Evolutionary conservation across 129 eudicot genomes (phyloP), one percentile per base, ranked within the genome.

Genomic region (Artemisia annua): DNA sequence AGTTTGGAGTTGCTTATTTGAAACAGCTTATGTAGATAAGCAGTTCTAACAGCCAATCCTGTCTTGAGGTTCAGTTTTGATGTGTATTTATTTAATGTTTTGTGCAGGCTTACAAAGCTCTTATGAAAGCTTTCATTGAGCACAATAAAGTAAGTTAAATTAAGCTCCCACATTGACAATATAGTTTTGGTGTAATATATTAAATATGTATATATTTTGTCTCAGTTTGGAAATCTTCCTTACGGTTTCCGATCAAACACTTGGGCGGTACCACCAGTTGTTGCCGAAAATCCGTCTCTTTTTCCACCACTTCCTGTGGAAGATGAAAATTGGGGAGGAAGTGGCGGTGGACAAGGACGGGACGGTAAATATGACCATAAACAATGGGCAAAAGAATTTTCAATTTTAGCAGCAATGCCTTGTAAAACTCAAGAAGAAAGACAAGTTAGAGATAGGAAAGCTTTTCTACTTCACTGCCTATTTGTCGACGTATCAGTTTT

Each of bases 301-400:
- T 93, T 90, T 69, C 96, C 88, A 39, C 89, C 96, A 56, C 97
- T 94, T 90, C 98, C 98, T 2, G 78, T 82, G 62, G 98, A 94
- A 85, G 98, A 94, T 72, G 97, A 83, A 77, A 94, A 79, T 13
- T 94, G 97, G 98, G 98, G 95, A 57, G 98, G 98, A 81, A 86
- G 75, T 75, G 98, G 98, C 26, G 98, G 98, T 74, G 98, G 98
- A 24, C 97, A 87, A 74, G 97, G 96, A 65, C 58, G 91, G 77
- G 96, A 85, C 15, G 91, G 88, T 26, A 90, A 83, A 74, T 91
- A 90, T 59, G 97, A 94, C 74, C 12, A 78, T 26, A 81, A 97
- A 72, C 82, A 79, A 26, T 94, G 98, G 98, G 92, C 96, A 18
- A 90, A 85, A 51, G 98, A 94, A 52, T 90, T 94, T 71, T 63